Conservation (phyloP, 768 basidiomycete species). For the Suillus bovinus region DNA sequence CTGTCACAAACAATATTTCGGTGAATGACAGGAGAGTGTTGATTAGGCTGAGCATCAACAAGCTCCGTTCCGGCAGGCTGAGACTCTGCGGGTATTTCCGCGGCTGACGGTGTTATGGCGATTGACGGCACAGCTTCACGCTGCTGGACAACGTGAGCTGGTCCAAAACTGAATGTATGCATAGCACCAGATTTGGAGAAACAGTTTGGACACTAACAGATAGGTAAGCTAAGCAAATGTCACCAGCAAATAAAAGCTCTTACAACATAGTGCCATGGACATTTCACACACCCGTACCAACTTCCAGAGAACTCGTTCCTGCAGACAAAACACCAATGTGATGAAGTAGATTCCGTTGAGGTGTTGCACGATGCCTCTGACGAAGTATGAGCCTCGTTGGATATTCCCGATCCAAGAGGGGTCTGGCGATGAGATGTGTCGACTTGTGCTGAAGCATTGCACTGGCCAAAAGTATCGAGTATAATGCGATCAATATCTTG, state of each 20-base stretch:
- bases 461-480: conserved; percentile 35
- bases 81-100: neutral
- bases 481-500: conserved; percentile 51
- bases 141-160: conserved; percentile 28
- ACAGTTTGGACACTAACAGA: conserved; percentile 26
- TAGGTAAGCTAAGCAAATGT: conserved; percentile 11
- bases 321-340: conserved; percentile 33
- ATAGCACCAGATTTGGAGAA: conserved; percentile 28
- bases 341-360: neutral
- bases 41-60: neutral
- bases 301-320: conserved; percentile 23
- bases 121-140: conserved; percentile 8
- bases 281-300: conserved; percentile 35
- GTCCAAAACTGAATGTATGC: conserved; percentile 34
- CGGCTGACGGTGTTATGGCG: neutral
- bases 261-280: conserved; percentile 32
- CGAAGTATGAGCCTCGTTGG: neutral
- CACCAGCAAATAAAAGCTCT: conserved; percentile 10
- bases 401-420: neutral
- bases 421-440: neutral
- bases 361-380: neutral
- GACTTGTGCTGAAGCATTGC: conserved; percentile 2
- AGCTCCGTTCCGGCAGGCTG: neutral
- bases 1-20: conserved; percentile 62
- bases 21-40: conserved; percentile 40